Conservation (phyloP, 257 asterid genomes). For the Scutellaria barbata region DNA sequence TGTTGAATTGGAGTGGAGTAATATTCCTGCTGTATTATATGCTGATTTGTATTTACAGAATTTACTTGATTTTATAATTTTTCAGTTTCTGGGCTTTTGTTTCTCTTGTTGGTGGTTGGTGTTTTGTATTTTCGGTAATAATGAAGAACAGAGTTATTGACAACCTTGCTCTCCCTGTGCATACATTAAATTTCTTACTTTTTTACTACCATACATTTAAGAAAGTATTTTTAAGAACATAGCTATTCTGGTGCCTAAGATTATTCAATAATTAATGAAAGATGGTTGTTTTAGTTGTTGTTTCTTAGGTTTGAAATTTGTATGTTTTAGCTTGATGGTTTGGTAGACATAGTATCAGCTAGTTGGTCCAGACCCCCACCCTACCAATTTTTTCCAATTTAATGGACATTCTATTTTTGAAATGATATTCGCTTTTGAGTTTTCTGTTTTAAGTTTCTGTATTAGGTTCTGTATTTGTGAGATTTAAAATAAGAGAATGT, state of each 20-base stretch:
- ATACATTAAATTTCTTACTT: too few relatives aligned
- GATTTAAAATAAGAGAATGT: too few relatives aligned
- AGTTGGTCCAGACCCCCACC: conserved; percentile 1
- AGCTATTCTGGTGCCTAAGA: conserved; percentile 15
- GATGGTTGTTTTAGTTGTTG: conserved; percentile 21
- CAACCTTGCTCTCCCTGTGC: not conserved
- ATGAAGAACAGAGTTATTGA: not conserved
- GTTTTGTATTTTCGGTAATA: not conserved
- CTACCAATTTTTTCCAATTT: not conserved
- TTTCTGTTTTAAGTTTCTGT: not conserved
- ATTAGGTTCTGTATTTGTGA: too few relatives aligned
- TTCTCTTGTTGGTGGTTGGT: not conserved
- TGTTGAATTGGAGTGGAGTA: not conserved
- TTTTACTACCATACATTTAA: not conserved
- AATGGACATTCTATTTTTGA: not conserved
- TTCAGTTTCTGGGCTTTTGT: not conserved
- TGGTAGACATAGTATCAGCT: not conserved
- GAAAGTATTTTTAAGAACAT: not conserved
- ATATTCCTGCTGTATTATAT: not conserved
- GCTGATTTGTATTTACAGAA: not conserved
- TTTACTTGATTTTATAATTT: not conserved
- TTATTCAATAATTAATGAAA: not conserved
- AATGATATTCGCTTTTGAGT: not conserved
- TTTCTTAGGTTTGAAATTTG: conserved; percentile 2
- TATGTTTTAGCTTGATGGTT: not conserved